These are phyloP conservation scores for Carex myosuroides DNA, from an alignment of 176 grass and related monocot species.

Conservation along the genomic window DNA sequence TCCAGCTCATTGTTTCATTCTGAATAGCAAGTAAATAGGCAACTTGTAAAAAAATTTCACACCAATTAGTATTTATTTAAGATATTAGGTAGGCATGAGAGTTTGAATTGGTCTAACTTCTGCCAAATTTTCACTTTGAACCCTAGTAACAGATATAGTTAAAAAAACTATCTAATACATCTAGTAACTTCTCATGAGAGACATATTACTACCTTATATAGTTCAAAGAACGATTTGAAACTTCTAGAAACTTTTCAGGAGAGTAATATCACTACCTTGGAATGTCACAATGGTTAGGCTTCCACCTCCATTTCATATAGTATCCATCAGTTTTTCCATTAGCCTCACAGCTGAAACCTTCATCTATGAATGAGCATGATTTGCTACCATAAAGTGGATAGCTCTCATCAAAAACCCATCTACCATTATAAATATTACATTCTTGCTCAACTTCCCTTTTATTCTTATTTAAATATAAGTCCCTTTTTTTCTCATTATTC, in stretches of 20 bases:
- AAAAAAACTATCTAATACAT: background rate
- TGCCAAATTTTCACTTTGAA: background rate
- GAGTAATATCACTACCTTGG: constrained; percentile 38
- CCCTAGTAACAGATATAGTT: background rate
- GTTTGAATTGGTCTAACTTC: background rate
- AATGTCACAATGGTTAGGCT: constrained; percentile 59
- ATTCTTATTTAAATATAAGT: constrained; percentile 3
- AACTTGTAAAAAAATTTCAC: too few relatives aligned
- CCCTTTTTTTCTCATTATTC: background rate
- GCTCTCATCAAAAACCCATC: constrained; percentile 76
- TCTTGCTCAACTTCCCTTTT: background rate
- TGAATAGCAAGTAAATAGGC: background rate
- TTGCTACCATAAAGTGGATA: constrained; percentile 72
- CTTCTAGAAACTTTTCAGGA: background rate
- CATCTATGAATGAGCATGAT: constrained; percentile 79
- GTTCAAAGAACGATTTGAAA: background rate
- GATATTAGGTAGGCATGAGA: background rate
- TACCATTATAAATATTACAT: constrained; percentile 76
- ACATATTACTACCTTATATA: background rate
- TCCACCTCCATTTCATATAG: constrained; percentile 91
- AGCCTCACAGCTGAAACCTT: constrained; percentile 74
- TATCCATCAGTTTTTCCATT: constrained; percentile 63
- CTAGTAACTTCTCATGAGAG: background rate
- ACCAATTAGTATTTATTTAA: background rate
- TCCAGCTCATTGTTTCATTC: background rate